Evolutionary conservation across 2,329 filamentous ascomycete genomes (phyloP).

Genomic region (Alternaria postmessia): DNA sequence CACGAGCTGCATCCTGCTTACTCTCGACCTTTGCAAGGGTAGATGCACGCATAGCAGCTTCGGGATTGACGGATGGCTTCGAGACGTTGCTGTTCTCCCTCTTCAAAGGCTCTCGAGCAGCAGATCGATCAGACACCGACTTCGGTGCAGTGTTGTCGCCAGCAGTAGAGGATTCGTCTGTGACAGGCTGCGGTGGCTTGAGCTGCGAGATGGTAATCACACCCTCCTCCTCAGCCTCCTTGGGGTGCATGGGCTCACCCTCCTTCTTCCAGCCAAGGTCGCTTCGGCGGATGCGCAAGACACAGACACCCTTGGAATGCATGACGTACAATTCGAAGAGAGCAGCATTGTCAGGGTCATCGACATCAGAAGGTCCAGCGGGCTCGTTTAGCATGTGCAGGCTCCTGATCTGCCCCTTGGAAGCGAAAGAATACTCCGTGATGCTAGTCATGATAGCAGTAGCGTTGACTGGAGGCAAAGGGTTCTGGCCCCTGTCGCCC

Average conservation of each 20-base stretch:
- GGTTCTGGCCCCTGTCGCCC: conserved; percentile 61
- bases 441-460: conserved; percentile 98
- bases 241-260: conserved; percentile 81
- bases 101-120: conserved; percentile 47
- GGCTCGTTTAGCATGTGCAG: conserved; percentile 84
- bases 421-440: conserved; percentile 90
- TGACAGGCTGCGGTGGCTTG: conserved; percentile 41
- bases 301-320: conserved; percentile 97
- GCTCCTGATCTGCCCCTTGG: conserved; percentile 86
- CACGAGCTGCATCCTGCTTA: conserved; percentile 52
- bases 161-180: conserved; percentile 51
- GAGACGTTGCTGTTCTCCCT: conserved; percentile 46
- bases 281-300: conserved; percentile 81
- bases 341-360: conserved; percentile 69
- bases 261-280: conserved; percentile 93
- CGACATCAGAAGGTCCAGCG: conserved; percentile 65
- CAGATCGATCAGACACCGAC: conserved; percentile 47
- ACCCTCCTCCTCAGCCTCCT: conserved; percentile 78
- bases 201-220: conserved; percentile 79
- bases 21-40: conserved; percentile 54
- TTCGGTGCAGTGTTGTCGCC: conserved; percentile 46
- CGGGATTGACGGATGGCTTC: conserved; percentile 46
- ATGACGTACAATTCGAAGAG: conserved; percentile 96
- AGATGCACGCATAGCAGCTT: conserved; percentile 51
- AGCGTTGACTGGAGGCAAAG: conserved; percentile 81